Base-by-base conservation (phyloP, 306 rosid genomes). In the Prosopis cineraria region DNA sequence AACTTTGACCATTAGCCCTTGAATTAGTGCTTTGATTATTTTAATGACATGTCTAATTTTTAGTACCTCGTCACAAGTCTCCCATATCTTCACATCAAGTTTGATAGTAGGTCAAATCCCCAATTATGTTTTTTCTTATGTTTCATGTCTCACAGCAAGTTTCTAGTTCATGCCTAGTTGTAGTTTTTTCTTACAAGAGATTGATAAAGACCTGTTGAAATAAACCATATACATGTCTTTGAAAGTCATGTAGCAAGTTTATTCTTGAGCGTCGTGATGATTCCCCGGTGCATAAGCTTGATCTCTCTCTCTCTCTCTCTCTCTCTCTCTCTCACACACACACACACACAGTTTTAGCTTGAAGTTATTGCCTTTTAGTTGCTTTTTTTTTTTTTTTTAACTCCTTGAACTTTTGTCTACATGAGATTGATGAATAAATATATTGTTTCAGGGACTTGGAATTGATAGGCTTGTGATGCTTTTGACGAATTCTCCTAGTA, bases 381-480 rank as follows among this genome's bases (percentile, higher is more conserved):
- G 9, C 58, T 33, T 31, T 5, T 31, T 2, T 43, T 14, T 8
- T 40, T 33, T 31, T 5, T 31, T 2, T 48, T 11, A 25, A 41
- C 25, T 33, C 30, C 10, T 65, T 74, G 17, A 25, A 24, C n/a
- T 10, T 64, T 14, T 20, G 55, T 75, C 39, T 66, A 50, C 31
- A 17, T 37, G 12, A 25, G 76, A 62, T 39, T 85, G 45, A 87
- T 65, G n/a, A 47, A 53, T 69, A 72, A 11, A 44, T 10, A 62
- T 33, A 48, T 70, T 34, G 58, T 78, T 85, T 79, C 92, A 95
- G 98, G 98, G 98, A 72, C 92, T 95, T 76, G 98, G 98, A 84
- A 91, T 95, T 19, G 97, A 95, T 82, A 88, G 98, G 88, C 85
- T 95, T 1, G 98, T 95, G 86, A 95, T 95, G 98, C 93, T 95